Evolutionary conservation across 1,284 basidiomycete genomes (phyloP).

Genomic region (Ganoderma sinense): DNA sequence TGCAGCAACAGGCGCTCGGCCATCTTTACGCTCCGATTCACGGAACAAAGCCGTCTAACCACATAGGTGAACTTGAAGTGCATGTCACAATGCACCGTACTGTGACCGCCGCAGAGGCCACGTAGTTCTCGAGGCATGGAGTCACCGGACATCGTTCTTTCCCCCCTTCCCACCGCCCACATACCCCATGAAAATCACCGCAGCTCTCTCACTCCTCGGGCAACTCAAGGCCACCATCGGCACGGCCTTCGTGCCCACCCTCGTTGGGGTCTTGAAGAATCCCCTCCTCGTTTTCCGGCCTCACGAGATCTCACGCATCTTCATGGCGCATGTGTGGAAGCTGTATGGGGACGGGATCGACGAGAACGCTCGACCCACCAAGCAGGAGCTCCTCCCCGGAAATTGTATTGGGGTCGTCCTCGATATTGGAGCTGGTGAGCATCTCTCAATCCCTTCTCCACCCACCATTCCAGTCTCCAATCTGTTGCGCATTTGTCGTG

Average conservation of each 20-base stretch:
- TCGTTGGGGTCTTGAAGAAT: conserved; percentile 46
- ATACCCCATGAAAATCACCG: conserved; percentile 51
- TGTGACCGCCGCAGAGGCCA: background rate
- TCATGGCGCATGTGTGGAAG: conserved; percentile 69
- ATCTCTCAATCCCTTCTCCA: no score
- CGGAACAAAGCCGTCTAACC: background rate
- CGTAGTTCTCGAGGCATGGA: background rate
- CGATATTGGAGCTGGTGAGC: conserved; percentile 1
- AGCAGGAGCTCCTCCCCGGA: background rate
- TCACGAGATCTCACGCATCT: conserved; percentile 54
- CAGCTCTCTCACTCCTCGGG: conserved; percentile 46
- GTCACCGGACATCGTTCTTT: background rate
- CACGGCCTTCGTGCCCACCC: conserved; percentile 54
- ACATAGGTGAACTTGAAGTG: background rate
- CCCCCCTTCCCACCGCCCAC: background rate
- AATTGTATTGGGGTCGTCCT: background rate
- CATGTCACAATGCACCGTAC: background rate
- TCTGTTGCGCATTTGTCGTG: no score
- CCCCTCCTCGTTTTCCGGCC: conserved; percentile 59
- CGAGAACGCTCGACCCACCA: background rate
- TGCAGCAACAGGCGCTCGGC: no score
- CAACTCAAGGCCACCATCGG: conserved; percentile 51
- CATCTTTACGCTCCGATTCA: background rate
- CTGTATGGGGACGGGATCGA: conserved; percentile 38
- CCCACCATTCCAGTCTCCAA: background rate